Evolutionary conservation across 257 asterid genomes (phyloP), one percentile per base, ranked within the genome.

Genomic region (Penstemon barbatus): DNA sequence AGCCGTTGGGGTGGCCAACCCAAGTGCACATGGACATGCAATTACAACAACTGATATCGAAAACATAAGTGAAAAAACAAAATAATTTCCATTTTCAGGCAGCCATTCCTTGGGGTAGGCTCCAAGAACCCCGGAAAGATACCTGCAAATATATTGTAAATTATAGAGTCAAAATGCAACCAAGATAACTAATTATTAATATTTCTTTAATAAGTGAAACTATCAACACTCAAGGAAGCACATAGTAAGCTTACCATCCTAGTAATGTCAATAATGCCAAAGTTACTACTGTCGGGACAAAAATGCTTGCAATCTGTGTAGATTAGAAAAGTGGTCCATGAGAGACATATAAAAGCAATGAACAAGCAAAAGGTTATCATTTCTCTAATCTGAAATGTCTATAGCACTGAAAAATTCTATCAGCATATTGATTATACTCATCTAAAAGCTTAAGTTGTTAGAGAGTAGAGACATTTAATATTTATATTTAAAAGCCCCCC

Each of bases 21-120:
- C 99, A 85, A 94, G 98, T 61, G 99, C 99, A 70, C 99, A 94
- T 40, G 99, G 98, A 48, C 99, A 94, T 72, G 99, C 96, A 72
- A 94, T 85, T 73, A 94, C 99, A 15, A 94, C 88, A 61, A 89
- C 97, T 42, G 99, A 85, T 83, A 94, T 91, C 49, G 99, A 81
- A 79, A 94, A 94, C 99, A 91, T 94, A 73, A 94, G 97, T 53
- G 99, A 80, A 68, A 94, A 94, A 49, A 94, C 97, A 78, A 94
- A 94, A 73, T 83, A 80, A 70, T 83, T 94, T 74, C 93, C 83
- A 77, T 89, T 82, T 77, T 87, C 90, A 1, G 93, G 97, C 49
- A 94, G 82, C 99, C 99, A 94, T 50, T 86, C 82, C 62, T 73
- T 61, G 11, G 99, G 97, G 71, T 89, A 91, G 58, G 78, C 83